phyloP scores from a whole-genome alignment of 129 eudicot genomes.

The Flaveria bidentis region DNA sequence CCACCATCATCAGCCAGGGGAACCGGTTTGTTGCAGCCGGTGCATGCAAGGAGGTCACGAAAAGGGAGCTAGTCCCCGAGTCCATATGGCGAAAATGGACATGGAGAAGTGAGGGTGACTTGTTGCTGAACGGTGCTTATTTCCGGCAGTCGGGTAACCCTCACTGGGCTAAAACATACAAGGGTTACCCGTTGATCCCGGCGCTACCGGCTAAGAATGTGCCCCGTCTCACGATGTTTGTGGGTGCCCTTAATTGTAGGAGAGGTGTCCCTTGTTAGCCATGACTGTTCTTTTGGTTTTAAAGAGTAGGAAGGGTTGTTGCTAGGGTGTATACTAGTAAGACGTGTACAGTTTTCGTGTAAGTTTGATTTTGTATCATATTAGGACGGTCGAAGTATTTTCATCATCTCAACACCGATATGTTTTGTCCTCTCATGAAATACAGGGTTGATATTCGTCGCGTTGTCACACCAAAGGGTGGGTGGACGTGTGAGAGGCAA shows the following conservation, averaged over 20 bases:
- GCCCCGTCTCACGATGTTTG: constrained; percentile 24
- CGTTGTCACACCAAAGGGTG: no score
- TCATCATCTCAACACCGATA: no score
- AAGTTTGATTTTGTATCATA: constrained; percentile 18
- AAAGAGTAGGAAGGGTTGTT: constrained; percentile 35
- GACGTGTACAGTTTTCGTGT: constrained; percentile 26
- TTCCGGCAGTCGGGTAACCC: constrained; percentile 49
- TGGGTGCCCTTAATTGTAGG: constrained; percentile 38
- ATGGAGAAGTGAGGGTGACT: constrained; percentile 56
- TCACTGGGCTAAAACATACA: constrained; percentile 32
- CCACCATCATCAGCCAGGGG: constrained; percentile 68
- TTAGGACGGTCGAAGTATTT: not conserved
- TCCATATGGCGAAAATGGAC: constrained; percentile 48
- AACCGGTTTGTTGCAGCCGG: constrained; percentile 42
- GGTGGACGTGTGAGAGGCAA: no score
- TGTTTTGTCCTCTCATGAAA: no score
- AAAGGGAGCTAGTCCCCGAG: constrained; percentile 39
- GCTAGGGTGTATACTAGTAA: constrained; percentile 21
- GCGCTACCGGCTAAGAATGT: constrained; percentile 39
- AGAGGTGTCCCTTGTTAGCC: constrained; percentile 29
- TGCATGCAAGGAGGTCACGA: constrained; percentile 36
- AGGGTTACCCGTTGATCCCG: constrained; percentile 24
- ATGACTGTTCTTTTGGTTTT: not conserved
- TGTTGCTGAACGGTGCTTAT: constrained; percentile 41
- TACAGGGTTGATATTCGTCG: no score